Evolutionary conservation across 192 early-diverging fungal genomes (phyloP), one percentile per base, ranked within the genome.

Genomic region (Mortierella claussenii): DNA sequence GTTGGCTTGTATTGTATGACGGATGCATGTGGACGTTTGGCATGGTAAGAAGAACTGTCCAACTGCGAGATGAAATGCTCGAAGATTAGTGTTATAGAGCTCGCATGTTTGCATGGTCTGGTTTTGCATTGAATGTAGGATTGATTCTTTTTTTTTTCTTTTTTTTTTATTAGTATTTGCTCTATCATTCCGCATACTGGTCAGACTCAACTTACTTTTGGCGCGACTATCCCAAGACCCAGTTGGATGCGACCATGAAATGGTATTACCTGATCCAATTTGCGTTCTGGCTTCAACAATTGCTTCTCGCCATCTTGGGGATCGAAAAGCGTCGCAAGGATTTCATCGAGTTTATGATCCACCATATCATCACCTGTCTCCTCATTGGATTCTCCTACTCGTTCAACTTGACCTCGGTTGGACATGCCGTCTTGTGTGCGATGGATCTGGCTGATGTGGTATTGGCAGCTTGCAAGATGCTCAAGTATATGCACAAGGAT

Each of bases 361-460:
- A 91, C 66, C 90, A 91, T 37, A 79, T 88, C 56, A 83, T 86
- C 37, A 91, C 90, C 30, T 69, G 86, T 28, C 56, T 88, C 2
- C 55, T 91, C 21, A 81, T 91, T 24, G 79, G 79, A 23, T 78
- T 80, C 32, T 88, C 86, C 43, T 90, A 91, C 65, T 55, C 57
- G 2, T 86, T 64, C 53, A 85, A 91, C 51, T 85, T 85, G 26
- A 90, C 88, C 32, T 80, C 85, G 4, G 69, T 88, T 20, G 90
- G 90, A 17, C 86, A 90, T 60, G 83, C 85, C 4, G 82, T 89
- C 15, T 82, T 91, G 34, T 79, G 86, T 18, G 74, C 83, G 42
- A 85, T 91, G 86, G 90, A 91, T 78, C 74, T 89, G 27, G 82
- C 88, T 20, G 90, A 91, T 71, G 79, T 85, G 64, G 73, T 88